A percentile compares a stretch with the other conserved stretches of the same genome.
Conservation (phyloP, 2,329 filamentous ascomycete species). For the Fusarium pseudograminearum region DNA sequence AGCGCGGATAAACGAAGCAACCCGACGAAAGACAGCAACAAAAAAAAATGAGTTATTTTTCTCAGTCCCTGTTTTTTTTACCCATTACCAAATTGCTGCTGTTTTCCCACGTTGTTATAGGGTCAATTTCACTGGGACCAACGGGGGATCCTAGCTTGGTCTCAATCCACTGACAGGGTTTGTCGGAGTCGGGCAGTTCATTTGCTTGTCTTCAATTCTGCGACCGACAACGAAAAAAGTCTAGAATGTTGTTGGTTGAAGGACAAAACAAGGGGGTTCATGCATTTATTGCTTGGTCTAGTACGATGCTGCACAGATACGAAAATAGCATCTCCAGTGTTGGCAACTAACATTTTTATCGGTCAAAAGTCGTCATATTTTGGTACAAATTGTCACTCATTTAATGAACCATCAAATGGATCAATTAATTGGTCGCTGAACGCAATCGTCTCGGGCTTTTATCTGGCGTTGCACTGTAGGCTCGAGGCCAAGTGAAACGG, state of each 20-base stretch:
- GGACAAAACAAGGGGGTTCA: neutral
- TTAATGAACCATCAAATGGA: too few species aligned
- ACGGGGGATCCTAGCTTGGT: neutral
- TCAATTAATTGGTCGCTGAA: neutral
- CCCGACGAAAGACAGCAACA: neutral
- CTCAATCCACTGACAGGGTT: neutral
- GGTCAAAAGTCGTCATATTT: neutral
- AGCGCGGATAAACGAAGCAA: neutral
- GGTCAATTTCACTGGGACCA: constrained; percentile 6
- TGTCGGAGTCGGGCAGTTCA: neutral
- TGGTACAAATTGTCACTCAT: neutral
- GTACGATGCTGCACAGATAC: neutral
- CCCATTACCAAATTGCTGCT: neutral
- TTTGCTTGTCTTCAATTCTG: neutral
- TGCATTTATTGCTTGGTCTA: neutral
- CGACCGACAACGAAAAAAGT: neutral
- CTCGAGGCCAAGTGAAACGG: neutral
- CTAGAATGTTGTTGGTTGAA: constrained; percentile 4
- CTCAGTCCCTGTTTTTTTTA: neutral
- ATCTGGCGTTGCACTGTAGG: neutral
- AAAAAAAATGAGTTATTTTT: neutral
- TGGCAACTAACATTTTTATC: neutral
- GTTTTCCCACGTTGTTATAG: neutral
- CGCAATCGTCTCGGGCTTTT: neutral
- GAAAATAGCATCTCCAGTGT: neutral